Evolutionary conservation across 306 rosid species (phyloP), one percentile per base, ranked within the genome.

Genomic region (Neltuma alba): DNA sequence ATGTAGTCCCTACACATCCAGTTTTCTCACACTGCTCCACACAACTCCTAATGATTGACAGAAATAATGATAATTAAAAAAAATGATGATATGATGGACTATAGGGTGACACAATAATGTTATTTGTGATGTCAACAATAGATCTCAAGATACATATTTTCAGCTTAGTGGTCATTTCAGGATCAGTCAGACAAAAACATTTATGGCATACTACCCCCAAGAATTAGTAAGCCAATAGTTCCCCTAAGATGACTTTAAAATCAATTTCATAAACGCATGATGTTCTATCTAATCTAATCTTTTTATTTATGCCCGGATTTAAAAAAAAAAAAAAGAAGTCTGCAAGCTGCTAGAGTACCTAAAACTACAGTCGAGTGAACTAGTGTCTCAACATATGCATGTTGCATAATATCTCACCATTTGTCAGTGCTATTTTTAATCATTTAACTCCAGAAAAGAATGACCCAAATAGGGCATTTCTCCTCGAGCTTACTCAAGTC

Each of bases 1-100:
- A 95, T 76, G 64, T 93, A 54, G 78, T 80, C 61, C 97, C 94
- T 30, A 93, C 96, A 54, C 99, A 95, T 72, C 98, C 99, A 78
- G 98, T 86, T 80, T 88, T 88, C 86, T 91, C 92, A 7, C 99
- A 95, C 83, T 83, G 88, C 65, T 85, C 91, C 78, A 91, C 89
- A 68, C 99, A 95, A 64, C 71, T 87, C 89, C 98, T 95, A 85
- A 67, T 27, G n/a, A 60, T 28, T 60, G 66, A 60, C 66, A 60
- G 2, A 1, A 27, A 28, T 0, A 28, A 28, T 1, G 30, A 60
- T 60, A 27, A 58, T 60, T 28, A 28, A 60, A 13, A 81, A 83
- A 64, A 68, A 45, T 60, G 33, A 58, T 55, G 21, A 72, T 2
- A 81, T 12, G 73, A 48, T 7, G 45, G 58, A 65, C 48, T 8